Conservation (phyloP, 139 green algal genomes). For the Zygnema circumcarinatum region DNA sequence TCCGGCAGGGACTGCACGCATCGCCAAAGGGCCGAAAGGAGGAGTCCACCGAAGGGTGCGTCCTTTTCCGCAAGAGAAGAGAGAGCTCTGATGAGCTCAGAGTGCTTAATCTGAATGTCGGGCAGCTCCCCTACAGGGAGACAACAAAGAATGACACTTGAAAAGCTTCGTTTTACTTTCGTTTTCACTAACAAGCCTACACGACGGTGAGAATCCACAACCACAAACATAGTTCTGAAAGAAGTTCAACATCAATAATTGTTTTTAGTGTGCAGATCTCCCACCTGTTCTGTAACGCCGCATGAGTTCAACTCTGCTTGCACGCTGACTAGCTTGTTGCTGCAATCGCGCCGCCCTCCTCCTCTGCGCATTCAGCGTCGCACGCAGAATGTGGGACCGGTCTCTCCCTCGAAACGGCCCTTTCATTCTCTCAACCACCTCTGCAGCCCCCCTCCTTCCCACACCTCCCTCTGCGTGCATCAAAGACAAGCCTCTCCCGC, state of each 20-base stretch:
- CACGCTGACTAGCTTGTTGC: background rate
- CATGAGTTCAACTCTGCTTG: constrained; percentile 9
- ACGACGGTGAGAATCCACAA: no score
- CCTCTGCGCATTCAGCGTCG: constrained; percentile 12
- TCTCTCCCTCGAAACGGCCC: background rate
- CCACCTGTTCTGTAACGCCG: constrained; percentile 19
- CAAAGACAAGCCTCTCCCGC: background rate
- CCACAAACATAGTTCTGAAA: no score
- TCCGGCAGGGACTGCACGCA: background rate
- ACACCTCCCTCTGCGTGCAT: background rate
- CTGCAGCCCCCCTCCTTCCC: background rate
- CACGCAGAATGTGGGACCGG: constrained; percentile 1
- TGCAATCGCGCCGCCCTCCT: background rate
- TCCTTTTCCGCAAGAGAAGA: background rate
- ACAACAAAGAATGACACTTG: no score
- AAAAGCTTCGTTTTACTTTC: no score
- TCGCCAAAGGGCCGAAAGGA: background rate
- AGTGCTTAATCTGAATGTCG: constrained; percentile 27
- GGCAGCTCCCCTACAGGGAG: background rate
- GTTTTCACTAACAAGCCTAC: no score
- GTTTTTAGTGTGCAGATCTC: no score
- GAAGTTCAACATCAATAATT: no score
- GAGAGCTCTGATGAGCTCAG: background rate
- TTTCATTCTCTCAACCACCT: background rate
- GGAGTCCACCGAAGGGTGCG: background rate